Conservation (phyloP, 2,329 filamentous ascomycete genomes). For the Arthrobotrys musiformis region DNA sequence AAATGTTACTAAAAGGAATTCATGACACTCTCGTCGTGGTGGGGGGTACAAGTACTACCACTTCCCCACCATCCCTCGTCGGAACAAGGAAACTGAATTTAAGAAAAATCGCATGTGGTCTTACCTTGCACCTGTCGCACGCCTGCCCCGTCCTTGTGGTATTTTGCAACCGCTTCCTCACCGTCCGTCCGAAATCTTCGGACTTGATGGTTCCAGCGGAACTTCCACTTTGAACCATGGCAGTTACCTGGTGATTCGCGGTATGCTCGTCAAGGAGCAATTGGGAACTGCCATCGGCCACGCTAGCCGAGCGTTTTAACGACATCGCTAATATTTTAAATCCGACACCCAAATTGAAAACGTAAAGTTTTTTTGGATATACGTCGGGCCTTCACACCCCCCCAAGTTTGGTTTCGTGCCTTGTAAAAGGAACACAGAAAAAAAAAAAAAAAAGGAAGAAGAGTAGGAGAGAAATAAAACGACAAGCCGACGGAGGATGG, state of each 20-base stretch:
- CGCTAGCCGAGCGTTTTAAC: constrained; percentile 52
- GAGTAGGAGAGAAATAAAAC: background rate
- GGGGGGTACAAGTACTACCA: constrained; percentile 1
- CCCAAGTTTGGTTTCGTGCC: background rate
- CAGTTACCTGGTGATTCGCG: constrained; percentile 10
- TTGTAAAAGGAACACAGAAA: background rate
- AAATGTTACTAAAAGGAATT: constrained; percentile 11
- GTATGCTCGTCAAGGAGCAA: constrained; percentile 25
- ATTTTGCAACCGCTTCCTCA: constrained; percentile 68
- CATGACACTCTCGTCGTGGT: background rate
- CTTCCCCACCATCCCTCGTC: background rate
- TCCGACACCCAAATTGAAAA: background rate
- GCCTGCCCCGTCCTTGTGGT: constrained; percentile 80
- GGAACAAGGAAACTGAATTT: background rate
- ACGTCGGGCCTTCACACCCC: background rate
- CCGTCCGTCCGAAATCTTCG: constrained; percentile 64
- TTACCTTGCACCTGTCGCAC: constrained; percentile 87
- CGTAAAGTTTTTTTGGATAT: constrained; percentile 7
- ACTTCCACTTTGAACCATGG: background rate
- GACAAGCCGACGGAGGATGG: background rate
- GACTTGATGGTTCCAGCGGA: constrained; percentile 45
- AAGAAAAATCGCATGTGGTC: background rate
- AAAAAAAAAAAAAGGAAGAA: background rate
- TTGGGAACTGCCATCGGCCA: constrained; percentile 37
- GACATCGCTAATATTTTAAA: constrained; percentile 30